These are phyloP conservation scores for Globisporangium ultimum DNA, from an alignment of 352 stramenopile species.

Conservation along the genomic window DNA sequence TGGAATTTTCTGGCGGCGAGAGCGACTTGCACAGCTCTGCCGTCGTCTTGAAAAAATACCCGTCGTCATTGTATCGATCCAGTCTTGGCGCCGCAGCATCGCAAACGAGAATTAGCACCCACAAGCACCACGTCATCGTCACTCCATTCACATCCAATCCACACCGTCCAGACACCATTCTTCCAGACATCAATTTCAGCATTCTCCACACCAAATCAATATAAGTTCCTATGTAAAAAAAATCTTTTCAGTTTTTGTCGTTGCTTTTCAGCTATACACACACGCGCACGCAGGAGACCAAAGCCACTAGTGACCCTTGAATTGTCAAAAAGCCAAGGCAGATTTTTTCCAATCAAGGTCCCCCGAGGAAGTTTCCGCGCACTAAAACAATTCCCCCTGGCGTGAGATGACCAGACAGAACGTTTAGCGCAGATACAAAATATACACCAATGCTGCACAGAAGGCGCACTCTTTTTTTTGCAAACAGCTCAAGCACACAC, in stretches of 20 bases:
- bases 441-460: background rate
- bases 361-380: background rate
- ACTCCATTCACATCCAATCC: slow-evolving; percentile 7
- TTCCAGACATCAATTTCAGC: slow-evolving; percentile 6
- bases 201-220: slow-evolving; percentile 11
- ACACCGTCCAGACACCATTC: slow-evolving; percentile 1
- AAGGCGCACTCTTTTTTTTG: slow-evolving; percentile 2
- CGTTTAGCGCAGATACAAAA: slow-evolving; percentile 2
- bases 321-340: slow-evolving; percentile 1
- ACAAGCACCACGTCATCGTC: slow-evolving; percentile 7
- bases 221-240: background rate
- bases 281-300: slow-evolving; percentile 1
- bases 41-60: background rate
- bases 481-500: too few relatives aligned
- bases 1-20: slow-evolving; percentile 37
- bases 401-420: slow-evolving; percentile 8
- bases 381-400: slow-evolving; percentile 7
- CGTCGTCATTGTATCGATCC: background rate
- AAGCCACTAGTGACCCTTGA: background rate
- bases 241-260: background rate
- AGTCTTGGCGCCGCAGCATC: background rate
- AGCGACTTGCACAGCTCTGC: slow-evolving; percentile 50
- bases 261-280: slow-evolving; percentile 2
- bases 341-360: slow-evolving; percentile 1
- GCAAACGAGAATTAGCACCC: slow-evolving; percentile 13